Conservation (phyloP, 2,329 filamentous ascomycete genomes). For the Xylariales sp. region DNA sequence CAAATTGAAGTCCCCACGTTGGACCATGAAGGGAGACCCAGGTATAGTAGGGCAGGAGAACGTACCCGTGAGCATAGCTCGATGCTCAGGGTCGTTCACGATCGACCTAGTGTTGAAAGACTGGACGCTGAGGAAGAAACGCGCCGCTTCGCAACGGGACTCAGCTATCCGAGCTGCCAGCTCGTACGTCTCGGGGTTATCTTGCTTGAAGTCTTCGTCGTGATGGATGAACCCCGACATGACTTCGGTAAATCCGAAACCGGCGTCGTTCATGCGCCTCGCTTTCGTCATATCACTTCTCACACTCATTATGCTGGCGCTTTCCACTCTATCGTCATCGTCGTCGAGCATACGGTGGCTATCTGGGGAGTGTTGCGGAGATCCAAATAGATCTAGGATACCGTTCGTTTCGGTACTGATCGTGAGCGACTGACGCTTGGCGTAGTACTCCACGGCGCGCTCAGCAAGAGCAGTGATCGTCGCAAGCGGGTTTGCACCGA, state of each 20-base stretch:
- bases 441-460: slow-evolving; percentile 51
- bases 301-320: slow-evolving; percentile 30
- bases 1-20: slow-evolving; percentile 51
- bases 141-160: slow-evolving; percentile 49
- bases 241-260: slow-evolving; percentile 59
- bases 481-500: slow-evolving; percentile 64
- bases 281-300: slow-evolving; percentile 36
- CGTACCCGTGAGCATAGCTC: slow-evolving; percentile 52
- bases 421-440: slow-evolving; percentile 32
- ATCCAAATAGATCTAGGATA: slow-evolving; percentile 49
- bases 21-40: slow-evolving; percentile 57
- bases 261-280: slow-evolving; percentile 37
- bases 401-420: slow-evolving; percentile 44
- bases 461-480: slow-evolving; percentile 67
- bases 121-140: slow-evolving; percentile 56
- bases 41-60: slow-evolving; percentile 51
- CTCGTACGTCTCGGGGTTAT: slow-evolving; percentile 47
- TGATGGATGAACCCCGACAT: slow-evolving; percentile 58
- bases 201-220: slow-evolving; percentile 33
- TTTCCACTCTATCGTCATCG: slow-evolving; percentile 28
- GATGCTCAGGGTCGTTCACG: slow-evolving; percentile 43
- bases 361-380: slow-evolving; percentile 35
- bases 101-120: slow-evolving; percentile 47
- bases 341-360: slow-evolving; percentile 15
- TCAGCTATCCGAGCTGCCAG: slow-evolving; percentile 47